Conservation (phyloP, 139 green algal genomes). For the Haematococcus lacustris region DNA sequence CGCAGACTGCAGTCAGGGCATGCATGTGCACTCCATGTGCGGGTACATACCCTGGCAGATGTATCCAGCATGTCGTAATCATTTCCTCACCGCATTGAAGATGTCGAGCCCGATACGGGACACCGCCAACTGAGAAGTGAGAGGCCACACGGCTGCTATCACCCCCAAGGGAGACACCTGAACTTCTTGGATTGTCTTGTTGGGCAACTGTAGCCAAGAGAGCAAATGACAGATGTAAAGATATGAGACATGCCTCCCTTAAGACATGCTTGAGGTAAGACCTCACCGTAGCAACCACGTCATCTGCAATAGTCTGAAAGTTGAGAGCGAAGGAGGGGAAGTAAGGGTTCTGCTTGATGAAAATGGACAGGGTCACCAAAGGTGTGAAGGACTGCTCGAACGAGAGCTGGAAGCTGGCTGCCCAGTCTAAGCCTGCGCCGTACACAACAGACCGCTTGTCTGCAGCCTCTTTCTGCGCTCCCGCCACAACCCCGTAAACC, state of each 20-base stretch:
- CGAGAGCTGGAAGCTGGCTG: constrained; percentile 3
- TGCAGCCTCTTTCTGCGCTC: neutral
- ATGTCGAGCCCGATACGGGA: too few species aligned
- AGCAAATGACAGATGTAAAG: too few species aligned
- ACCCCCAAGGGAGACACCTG: constrained; percentile 22
- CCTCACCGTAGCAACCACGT: neutral
- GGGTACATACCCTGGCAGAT: too few species aligned
- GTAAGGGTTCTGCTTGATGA: constrained; percentile 1
- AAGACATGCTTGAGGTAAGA: too few species aligned
- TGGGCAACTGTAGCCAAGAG: constrained; percentile 9
- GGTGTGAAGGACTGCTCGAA: constrained; percentile 8
- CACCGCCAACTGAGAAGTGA: too few species aligned
- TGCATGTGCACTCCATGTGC: too few species aligned
- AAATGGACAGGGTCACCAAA: constrained; percentile 1
- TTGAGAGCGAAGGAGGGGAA: neutral
- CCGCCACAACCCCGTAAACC: neutral
- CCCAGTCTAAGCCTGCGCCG: constrained; percentile 1
- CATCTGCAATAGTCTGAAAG: neutral
- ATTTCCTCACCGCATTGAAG: too few species aligned
- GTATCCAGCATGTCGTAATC: too few species aligned
- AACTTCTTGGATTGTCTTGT: constrained; percentile 21
- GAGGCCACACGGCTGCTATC: too few species aligned
- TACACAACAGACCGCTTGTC: neutral
- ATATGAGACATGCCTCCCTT: too few species aligned
- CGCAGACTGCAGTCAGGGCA: constrained; percentile 12